These are phyloP conservation scores for Fusarium sp. DNA, from an alignment of 2,329 filamentous ascomycete species.

Conservation along the genomic window DNA sequence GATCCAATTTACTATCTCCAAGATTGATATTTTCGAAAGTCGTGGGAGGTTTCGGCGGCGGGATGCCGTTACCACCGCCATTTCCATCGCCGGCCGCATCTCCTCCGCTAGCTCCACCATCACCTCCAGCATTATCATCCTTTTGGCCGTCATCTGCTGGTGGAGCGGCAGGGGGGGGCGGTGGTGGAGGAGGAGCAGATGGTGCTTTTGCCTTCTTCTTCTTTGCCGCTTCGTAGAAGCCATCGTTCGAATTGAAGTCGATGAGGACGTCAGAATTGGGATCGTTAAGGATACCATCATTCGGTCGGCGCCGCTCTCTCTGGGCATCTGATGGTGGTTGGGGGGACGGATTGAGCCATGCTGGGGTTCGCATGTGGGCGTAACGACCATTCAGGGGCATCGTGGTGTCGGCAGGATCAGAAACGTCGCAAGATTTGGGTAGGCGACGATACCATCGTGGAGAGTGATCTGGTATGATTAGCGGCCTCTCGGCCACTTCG, in stretches of 20 bases:
- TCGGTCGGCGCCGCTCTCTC: conserved; percentile 41
- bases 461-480: conserved; percentile 45
- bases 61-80: conserved; percentile 58
- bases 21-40: conserved; percentile 73
- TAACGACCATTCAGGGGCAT: conserved; percentile 52
- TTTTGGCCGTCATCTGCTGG: conserved; percentile 45
- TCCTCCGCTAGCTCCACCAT: conserved; percentile 49
- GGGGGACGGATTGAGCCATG: conserved; percentile 41
- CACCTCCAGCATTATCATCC: conserved; percentile 50
- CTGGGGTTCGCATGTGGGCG: conserved; percentile 47
- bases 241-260: conserved; percentile 69
- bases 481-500: conserved; percentile 35
- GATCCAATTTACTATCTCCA: conserved; percentile 69
- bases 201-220: conserved; percentile 63
- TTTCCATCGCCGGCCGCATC: conserved; percentile 55
- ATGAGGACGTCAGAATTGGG: conserved; percentile 62
- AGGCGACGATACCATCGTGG: conserved; percentile 56
- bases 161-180: conserved; percentile 35
- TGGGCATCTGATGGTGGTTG: conserved; percentile 41
- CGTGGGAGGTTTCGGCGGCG: conserved; percentile 48
- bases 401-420: conserved; percentile 37
- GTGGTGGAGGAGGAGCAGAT: conserved; percentile 46
- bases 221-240: conserved; percentile 66
- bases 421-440: conserved; percentile 43
- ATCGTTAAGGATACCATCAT: conserved; percentile 59